These are phyloP conservation scores for Penicillium italicum DNA, from an alignment of 2,329 filamentous ascomycete genomes.

Conservation along the genomic window DNA sequence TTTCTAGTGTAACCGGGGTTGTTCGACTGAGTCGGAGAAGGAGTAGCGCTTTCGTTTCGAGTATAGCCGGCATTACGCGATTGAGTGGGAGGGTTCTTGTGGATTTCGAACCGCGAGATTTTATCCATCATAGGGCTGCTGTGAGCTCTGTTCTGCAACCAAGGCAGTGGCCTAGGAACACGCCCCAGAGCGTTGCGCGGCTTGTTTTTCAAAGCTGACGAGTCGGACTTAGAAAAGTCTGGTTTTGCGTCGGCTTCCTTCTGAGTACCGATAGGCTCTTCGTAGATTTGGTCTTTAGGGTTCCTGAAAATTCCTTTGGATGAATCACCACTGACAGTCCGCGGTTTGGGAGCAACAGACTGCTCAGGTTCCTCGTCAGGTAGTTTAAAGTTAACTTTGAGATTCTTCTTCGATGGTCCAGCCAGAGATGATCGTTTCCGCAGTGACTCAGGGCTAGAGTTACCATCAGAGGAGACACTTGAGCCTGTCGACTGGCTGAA, in stretches of 20 bases:
- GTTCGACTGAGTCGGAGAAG: conserved; percentile 62
- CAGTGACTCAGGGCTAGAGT: conserved; percentile 18
- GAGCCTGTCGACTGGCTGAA: conserved; percentile 19
- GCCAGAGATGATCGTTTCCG: conserved; percentile 21
- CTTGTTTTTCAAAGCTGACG: conserved; percentile 55
- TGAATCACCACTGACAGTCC: conserved; percentile 38
- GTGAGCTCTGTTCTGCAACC: conserved; percentile 33
- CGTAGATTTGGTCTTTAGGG: conserved; percentile 68
- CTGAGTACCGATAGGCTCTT: conserved; percentile 65
- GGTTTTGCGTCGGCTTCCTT: conserved; percentile 23
- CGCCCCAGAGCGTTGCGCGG: conserved; percentile 60
- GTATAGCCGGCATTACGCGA: conserved; percentile 79
- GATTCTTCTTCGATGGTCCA: conserved; percentile 33
- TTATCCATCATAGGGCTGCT: conserved; percentile 46
- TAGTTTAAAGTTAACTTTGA: conserved; percentile 41
- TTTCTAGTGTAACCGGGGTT: conserved; percentile 79
- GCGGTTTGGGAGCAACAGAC: conserved; percentile 20
- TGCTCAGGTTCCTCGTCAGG: conserved; percentile 28
- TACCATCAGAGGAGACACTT: conserved; percentile 17
- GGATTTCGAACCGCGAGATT: conserved; percentile 64
- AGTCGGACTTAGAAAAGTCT: conserved; percentile 31
- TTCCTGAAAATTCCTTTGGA: conserved; percentile 55
- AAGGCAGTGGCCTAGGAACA: conserved; percentile 42
- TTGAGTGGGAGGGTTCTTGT: conserved; percentile 78
- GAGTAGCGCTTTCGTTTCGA: conserved; percentile 53